Evolutionary conservation across 257 asterid species (phyloP), one percentile per base, ranked within the genome.

Genomic region (Solanum pimpinellifolium): DNA sequence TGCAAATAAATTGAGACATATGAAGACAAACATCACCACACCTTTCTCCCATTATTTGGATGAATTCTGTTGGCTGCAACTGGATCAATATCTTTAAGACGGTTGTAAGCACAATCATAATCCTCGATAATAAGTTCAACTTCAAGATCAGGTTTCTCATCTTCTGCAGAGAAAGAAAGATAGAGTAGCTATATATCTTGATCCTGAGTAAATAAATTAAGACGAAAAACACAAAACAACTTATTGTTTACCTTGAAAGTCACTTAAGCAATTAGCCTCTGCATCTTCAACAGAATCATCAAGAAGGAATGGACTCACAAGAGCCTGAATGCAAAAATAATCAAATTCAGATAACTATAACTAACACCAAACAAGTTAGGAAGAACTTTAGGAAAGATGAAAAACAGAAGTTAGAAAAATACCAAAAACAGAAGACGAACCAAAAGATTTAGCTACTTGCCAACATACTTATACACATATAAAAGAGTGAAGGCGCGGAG

Each of bases 11-110:
- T 6, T 46, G 18, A 5, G 69, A 35, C 35, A 86, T 52, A 35
- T 2, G 42, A 41, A 31, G 35, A 41, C 25, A 42, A 83, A 46
- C 41, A 87, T 69, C 74, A 47, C 37, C 90, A 82, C 44, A 96
- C 99, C 99, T 96, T 97, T 90, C 98, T 92, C 52, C 90, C 92
- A 89, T 97, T 96, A 90, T 97, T 97, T 72, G 98, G 99, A 89
- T 97, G 98, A 88, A 96, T 93, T 91, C 99, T 91, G 91, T 92
- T 91, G 68, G 98, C 97, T 35, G 98, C 98, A 89, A 91, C 91
- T 35, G 98, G 98, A 92, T 97, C 99, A 85, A 97, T 91, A 73
- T 92, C 93, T 88, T 91, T 92, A 66, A 97, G 98, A 86, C 44
- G 89, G 88, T 89, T 88, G 69, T 93, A 93, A 88, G 92, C 90